Percentiles rank a stretch among this genome's conserved stretches.
Conservation (phyloP, 208 protist genomes). For the Naegleria fowleri region DNA sequence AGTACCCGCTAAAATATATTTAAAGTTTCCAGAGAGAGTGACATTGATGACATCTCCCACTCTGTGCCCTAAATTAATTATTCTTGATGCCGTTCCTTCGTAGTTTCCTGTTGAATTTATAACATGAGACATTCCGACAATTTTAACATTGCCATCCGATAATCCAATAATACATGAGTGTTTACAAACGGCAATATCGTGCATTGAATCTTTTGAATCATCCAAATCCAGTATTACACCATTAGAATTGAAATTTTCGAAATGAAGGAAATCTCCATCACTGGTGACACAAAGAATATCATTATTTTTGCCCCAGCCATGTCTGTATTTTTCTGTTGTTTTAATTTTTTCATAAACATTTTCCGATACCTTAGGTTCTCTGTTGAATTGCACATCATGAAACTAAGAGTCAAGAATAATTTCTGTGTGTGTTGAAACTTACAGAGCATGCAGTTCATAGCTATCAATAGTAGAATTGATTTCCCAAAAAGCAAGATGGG, state of each 20-base stretch:
- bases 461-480: not conserved
- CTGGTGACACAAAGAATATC: not conserved
- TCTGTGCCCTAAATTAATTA: not conserved
- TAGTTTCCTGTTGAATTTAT: not conserved
- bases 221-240: not conserved
- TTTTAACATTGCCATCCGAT: not conserved
- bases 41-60: not conserved
- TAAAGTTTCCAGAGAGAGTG: not conserved
- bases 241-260: not conserved
- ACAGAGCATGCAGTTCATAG: not conserved
- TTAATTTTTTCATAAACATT: slow-evolving; percentile 19
- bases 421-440: too few relatives aligned
- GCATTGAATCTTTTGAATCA: not conserved
- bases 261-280: not conserved
- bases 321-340: not conserved
- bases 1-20: slow-evolving; percentile 10
- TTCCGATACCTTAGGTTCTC: slow-evolving; percentile 7
- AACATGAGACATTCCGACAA: not conserved
- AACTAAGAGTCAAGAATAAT: not conserved
- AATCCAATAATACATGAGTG: not conserved
- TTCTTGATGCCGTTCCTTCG: not conserved
- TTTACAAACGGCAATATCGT: not conserved
- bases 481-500: not conserved
- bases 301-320: not conserved
- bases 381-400: too few relatives aligned